These are phyloP conservation scores for Komagataea norvegica DNA, from an alignment of 1,139 yeast species.

Conservation along the genomic window DNA sequence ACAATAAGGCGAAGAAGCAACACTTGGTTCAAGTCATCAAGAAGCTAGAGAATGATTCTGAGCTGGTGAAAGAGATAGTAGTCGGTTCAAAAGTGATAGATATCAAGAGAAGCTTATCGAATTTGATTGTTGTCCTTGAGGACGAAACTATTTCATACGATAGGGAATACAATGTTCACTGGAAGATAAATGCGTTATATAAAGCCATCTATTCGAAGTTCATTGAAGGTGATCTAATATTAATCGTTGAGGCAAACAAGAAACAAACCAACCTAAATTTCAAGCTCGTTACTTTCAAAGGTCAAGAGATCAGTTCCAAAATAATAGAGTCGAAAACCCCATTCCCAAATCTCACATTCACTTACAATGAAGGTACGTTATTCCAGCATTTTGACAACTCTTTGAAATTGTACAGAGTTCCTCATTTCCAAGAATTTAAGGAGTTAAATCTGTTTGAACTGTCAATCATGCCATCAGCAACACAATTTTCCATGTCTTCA, in stretches of 20 bases:
- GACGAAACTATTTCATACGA: conserved; percentile 11
- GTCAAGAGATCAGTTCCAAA: conserved; percentile 26
- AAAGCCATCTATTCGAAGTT: conserved; percentile 13
- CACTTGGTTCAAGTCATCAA: conserved; percentile 16
- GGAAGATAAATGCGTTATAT: conserved; percentile 19
- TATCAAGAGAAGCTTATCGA: conserved; percentile 8
- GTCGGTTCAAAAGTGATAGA: conserved; percentile 13
- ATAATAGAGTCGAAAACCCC: conserved; percentile 17
- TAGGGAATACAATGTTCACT: conserved; percentile 10
- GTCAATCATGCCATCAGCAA: conserved; percentile 8
- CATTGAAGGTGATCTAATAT: conserved; percentile 18
- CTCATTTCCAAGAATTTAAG: conserved; percentile 29
- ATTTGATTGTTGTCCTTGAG: conserved; percentile 14
- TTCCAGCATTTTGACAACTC: conserved; percentile 18
- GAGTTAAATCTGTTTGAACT: conserved; percentile 25
- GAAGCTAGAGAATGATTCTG: conserved; percentile 22
- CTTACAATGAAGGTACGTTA: conserved; percentile 19
- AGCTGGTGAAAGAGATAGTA: conserved; percentile 16
- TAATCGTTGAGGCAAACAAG: conserved; percentile 18
- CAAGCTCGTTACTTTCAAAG: conserved; percentile 32
- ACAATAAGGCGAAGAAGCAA: conserved; percentile 27
- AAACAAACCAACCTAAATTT: conserved; percentile 39
- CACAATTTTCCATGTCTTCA: conserved; percentile 21
- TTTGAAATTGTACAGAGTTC: conserved; percentile 22
- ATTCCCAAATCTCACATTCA: conserved; percentile 12